A percentile compares a stretch with the other conserved stretches of the same genome.
Evolutionary conservation across 306 rosid genomes (phyloP).

Genomic region (Cicer yamashitae): DNA sequence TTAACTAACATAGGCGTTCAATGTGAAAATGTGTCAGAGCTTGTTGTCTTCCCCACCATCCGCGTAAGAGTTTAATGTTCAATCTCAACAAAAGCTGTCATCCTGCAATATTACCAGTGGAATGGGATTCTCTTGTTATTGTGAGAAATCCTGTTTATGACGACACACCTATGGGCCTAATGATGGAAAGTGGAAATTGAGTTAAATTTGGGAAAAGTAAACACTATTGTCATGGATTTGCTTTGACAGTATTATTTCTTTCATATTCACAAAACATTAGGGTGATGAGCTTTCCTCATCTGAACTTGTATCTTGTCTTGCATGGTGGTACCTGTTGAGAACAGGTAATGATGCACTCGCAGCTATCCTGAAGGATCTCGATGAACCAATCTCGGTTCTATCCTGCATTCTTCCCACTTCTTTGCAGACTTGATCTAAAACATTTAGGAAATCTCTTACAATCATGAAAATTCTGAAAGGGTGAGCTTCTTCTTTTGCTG

Average conservation of each 20-base stretch:
- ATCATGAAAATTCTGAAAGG: conserved; percentile 94
- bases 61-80: conserved; percentile 35
- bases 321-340: conserved; percentile 79
- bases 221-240: conserved; percentile 36
- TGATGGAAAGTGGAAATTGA: conserved; percentile 40
- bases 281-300: conserved; percentile 94
- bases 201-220: conserved; percentile 37
- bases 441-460: conserved; percentile 84
- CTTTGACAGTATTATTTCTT: conserved; percentile 46
- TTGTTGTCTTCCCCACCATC: conserved; percentile 30
- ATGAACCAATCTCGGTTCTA: conserved; percentile 66
- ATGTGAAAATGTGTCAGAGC: conserved; percentile 38
- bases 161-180: conserved; percentile 29
- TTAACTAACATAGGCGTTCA: conserved; percentile 46
- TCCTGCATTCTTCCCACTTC: conserved; percentile 95
- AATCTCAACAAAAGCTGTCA: conserved; percentile 33
- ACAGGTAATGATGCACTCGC: conserved; percentile 91
- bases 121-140: conserved; percentile 29
- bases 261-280: conserved; percentile 50
- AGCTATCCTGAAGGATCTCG: conserved; percentile 91
- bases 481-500: conserved; percentile 92
- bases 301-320: conserved; percentile 78
- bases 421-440: conserved; percentile 94
- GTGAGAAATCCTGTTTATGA: conserved; percentile 38
- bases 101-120: conserved; percentile 29